A percentile compares a stretch with the other conserved stretches of the same genome.
Evolutionary conservation across 106 monocot species (phyloP).

Genomic region (Dendrobium huoshanense): DNA sequence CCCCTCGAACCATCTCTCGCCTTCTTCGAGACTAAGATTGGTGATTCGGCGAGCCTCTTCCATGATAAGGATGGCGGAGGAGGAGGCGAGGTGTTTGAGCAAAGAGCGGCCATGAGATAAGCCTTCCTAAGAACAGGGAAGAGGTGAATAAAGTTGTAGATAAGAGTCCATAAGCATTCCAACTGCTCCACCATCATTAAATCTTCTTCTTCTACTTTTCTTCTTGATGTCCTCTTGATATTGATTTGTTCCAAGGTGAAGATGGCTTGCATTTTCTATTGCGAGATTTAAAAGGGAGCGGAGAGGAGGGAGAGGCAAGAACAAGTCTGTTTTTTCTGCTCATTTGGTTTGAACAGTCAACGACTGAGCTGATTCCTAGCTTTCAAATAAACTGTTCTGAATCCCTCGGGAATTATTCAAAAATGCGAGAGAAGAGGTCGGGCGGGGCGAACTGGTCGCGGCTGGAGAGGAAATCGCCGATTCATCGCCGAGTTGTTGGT

Average conservation of each 20-base stretch:
- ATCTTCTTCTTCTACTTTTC: background rate
- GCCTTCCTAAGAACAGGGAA: constrained; percentile 17
- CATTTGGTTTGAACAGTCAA: background rate
- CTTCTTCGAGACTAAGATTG: background rate
- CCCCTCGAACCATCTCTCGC: background rate
- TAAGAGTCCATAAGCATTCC: constrained; percentile 15
- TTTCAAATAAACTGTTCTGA: too few species aligned
- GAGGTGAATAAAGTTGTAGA: constrained; percentile 12
- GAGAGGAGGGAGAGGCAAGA: background rate
- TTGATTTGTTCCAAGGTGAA: background rate
- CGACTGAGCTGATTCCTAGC: background rate
- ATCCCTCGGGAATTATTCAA: too few species aligned
- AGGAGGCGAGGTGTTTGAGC: constrained; percentile 1
- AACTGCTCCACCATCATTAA: constrained; percentile 3
- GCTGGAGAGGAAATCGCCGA: background rate
- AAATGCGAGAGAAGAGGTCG: background rate
- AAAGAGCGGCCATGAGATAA: background rate
- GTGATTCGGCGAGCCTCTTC: constrained; percentile 5
- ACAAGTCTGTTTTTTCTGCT: background rate
- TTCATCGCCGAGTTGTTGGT: background rate
- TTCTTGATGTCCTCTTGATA: background rate
- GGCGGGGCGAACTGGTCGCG: background rate
- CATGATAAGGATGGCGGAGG: constrained; percentile 2
- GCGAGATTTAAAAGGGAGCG: background rate
- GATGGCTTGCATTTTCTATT: background rate